Base-by-base conservation (phyloP, 2,329 filamentous ascomycete genomes). In the Bisporella sp. region DNA sequence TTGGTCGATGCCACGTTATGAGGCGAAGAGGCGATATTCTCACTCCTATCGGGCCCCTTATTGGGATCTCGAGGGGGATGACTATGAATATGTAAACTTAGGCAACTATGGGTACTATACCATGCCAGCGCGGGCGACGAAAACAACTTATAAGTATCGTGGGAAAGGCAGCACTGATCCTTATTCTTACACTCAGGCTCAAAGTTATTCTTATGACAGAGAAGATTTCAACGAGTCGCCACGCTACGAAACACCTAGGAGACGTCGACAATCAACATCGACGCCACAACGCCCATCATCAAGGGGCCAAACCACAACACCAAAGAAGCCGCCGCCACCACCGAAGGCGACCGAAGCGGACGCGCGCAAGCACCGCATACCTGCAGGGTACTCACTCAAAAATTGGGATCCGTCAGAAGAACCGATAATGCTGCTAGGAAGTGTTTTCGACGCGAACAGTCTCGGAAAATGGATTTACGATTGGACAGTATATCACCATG, bases 401-500 rank as follows among this genome's bases (percentile, higher is more conserved):
- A 95, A 97, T 74, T 97, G 93, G 93, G 93, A 99, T 67, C 92
- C 92, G 1, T 84, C 82, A 31, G 92, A 97, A 73, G 84, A 90
- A 60, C 93, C 93, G 47, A 96, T 99, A 66, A 84, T 96, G 66
- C 80, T 99, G 30, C 78, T 97, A 28, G 93, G 93, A 46, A 95
- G 89, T 65, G 93, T 97, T 50, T 97, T 97, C 65, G 93, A 97
- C 66, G 89, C 92, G 64, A 96, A 97, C 77, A 96, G 89, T 30
- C 78, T 99, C 31, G 93, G 93, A 64, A 96, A 96, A 72, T 99
- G 93, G 93, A 95, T 99, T 65, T 99, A 96, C 71, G 93, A 97
- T 76, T 99, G 93, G 93, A 96, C 93, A 13, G 89, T 96, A 57
- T 96, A 89, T 73, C 84, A 86, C 67, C 84, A 95, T 59, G 89